Evolutionary conservation across 75 land plant genomes (phyloP), one percentile per base, ranked within the genome.

Genomic region (Selaginella tamariscina): DNA sequence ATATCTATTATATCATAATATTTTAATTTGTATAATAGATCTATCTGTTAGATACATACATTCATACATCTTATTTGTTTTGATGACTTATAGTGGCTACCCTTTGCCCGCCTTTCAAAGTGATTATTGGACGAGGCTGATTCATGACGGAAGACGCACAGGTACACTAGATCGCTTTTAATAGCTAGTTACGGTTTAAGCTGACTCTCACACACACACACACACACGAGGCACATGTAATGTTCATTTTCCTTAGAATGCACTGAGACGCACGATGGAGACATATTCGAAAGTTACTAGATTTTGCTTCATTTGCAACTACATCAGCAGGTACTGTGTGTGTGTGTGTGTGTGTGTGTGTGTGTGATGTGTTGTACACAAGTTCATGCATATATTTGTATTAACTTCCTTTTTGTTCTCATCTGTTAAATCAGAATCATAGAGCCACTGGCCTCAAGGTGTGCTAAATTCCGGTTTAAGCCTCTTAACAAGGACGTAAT

Each of bases 111-210:
- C 91, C 91, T 32, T 94, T 74, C 67, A 94, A 94, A 78, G 84
- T 94, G 13, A 90, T 89, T 44, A 85, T 89, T 89, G 1, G 98
- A 94, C 74, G 98, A 94, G 73, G 98, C 98, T 29, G 98, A 94
- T 74, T 94, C 98, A 33, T 94, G 98, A 94, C 98, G 55, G 98
- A 94, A 82, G 98, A 94, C 83, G 98, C 98, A n/a, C 98, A 94
- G 88, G 96, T 78, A 67, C 56, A 5, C 49, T 39, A 5, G 49
- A 5, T 39, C 49, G 11, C 49, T 39, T 39, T 15, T 39, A 15
- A 39, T 59, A n/a, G n/a, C n/a, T n/a, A n/a, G n/a, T n/a, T n/a
- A n/a, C n/a, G n/a, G n/a, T n/a, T n/a, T n/a, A n/a, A n/a, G n/a
- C n/a, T n/a, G n/a, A n/a, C n/a, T n/a, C n/a, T n/a, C n/a, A n/a